Evolutionary conservation across 805 yeast genomes (phyloP), one percentile per base, ranked within the genome.

Genomic region (Hanseniaspora meyeri): DNA sequence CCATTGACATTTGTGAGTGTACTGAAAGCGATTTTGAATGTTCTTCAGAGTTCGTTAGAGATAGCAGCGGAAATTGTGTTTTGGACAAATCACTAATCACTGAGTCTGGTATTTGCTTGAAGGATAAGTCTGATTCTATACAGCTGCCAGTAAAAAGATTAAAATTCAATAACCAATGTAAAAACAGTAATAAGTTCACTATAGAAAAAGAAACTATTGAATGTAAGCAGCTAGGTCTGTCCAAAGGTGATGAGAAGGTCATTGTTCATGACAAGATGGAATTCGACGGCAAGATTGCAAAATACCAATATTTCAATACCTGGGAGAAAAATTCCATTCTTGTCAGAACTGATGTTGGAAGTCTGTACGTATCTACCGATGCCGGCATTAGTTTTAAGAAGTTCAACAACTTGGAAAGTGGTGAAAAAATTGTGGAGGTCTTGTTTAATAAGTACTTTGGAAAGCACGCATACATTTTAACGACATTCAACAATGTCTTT

Each of bases 331-430:
- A 85, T 64, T 78, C 89, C 0, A 66, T 91, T 8, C 65, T 91
- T 16, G 69, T 86, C 7, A 70, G 79, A 50, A 83, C 91, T 0
- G 65, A 70, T 29, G 71, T 74, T 12, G 73, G 77, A 48, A 70
- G 72, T 5, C 76, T 81, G 2, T 83, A 72, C 62, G 76, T 87
- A 8, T 85, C 96, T 0, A 83, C 77, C 62, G 82, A 88, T 65
- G 85, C 85, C 43, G 91, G 91, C 14, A 63, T 68, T 3, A 63
- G 65, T 1, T 79, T 85, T 70, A 67, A 66, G 29, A 65, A 64
- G 50, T 66, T 79, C 20, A 70, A 73, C 1, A 60, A 63, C 45
- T 34, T 52, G n/a, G 56, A 46, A 38, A 63, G 64, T 16, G 67
- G 66, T 7, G 74, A 78, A 17, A 72, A 72, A 16, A 72, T 85